Conservation (phyloP, 495 filamentous ascomycete genomes). For the Penicillium tannophilum region DNA sequence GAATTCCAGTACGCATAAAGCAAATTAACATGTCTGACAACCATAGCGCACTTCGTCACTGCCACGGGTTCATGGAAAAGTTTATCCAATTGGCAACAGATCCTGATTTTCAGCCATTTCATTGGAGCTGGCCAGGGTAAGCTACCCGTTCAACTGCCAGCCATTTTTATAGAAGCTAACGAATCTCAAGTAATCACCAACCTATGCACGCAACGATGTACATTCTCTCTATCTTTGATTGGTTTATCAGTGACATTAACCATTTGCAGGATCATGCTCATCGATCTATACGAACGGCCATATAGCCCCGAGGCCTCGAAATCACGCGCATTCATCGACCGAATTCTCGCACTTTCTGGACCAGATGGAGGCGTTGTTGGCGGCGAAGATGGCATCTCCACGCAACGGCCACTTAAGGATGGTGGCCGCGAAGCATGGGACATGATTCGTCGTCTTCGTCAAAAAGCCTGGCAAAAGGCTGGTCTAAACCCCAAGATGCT, state of each 20-base stretch:
- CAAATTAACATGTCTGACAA: slow-evolving; percentile 12
- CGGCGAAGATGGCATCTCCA: slow-evolving; percentile 51
- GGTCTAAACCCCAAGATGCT: slow-evolving; percentile 48
- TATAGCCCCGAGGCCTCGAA: slow-evolving; percentile 49
- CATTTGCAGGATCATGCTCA: slow-evolving; percentile 49
- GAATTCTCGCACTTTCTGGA: slow-evolving; percentile 54
- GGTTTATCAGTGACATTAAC: slow-evolving; percentile 8
- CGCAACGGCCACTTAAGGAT: slow-evolving; percentile 51
- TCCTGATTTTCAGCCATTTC: slow-evolving; percentile 56
- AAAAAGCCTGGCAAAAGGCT: slow-evolving; percentile 54
- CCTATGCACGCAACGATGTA: slow-evolving; percentile 59
- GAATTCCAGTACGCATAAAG: not conserved
- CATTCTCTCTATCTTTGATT: not conserved
- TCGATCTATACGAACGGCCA: slow-evolving; percentile 57
- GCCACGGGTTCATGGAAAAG: slow-evolving; percentile 58
- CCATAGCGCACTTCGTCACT: slow-evolving; percentile 53
- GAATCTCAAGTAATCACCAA: slow-evolving; percentile 46
- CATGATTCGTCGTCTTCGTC: slow-evolving; percentile 54
- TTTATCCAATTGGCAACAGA: slow-evolving; percentile 56
- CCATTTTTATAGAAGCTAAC: slow-evolving; percentile 6
- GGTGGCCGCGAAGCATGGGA: slow-evolving; percentile 58
- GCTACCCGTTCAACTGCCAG: not conserved
- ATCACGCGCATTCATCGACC: slow-evolving; percentile 53
- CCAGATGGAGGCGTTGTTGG: slow-evolving; percentile 54
- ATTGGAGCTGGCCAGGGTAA: slow-evolving; percentile 60